phyloP scores from a whole-genome alignment of 176 grass and related monocot genomes.

The Triticum aestivum region IWGSC_CS_RefSeq_v2.1 NC_057810.1:582081171-582081670 shows the following conservation, averaged over 20 bases:
- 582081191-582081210: neutral
- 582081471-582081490: no score
- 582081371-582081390: neutral
- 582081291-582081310: neutral
- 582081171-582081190: neutral
- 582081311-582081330: neutral
- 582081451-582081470: neutral
- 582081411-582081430: slow-evolving; percentile 13
- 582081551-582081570: neutral
- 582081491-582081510: no score
- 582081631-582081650: neutral
- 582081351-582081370: slow-evolving; percentile 14
- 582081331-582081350: neutral
- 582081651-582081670: neutral
- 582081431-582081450: neutral
- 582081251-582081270: neutral
- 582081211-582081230: slow-evolving; percentile 22
- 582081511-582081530: neutral
- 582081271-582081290: neutral
- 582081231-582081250: slow-evolving; percentile 28
- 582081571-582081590: neutral
- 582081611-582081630: neutral
- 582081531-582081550: neutral
- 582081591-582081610: neutral
- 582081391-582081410: neutral